Evolutionary conservation across 345 rosid species (phyloP).

Genomic region (Citrus maxima): DNA sequence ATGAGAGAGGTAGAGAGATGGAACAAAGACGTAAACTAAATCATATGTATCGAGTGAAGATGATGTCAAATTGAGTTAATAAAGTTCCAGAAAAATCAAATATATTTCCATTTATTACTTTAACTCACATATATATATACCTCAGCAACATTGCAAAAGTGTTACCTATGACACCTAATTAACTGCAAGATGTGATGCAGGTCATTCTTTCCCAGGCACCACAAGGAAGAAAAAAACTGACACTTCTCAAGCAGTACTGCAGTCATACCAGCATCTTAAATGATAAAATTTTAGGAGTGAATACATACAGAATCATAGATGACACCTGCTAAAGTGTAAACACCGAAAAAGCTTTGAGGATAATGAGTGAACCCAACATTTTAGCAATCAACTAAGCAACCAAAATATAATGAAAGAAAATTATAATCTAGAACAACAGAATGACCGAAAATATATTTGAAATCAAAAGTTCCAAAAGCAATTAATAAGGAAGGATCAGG

Average conservation of each 20-base stretch:
- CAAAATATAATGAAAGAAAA: neutral
- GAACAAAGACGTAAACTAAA: neutral
- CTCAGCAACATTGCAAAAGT: neutral
- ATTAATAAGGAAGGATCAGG: neutral
- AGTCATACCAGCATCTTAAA: neutral
- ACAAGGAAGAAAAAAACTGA: neutral
- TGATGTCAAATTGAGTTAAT: neutral
- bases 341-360: neutral
- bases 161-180: neutral
- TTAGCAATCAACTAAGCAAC: neutral
- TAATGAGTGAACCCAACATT: neutral
- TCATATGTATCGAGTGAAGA: neutral
- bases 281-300: neutral
- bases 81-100: neutral
- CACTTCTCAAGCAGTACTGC: neutral
- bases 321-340: neutral
- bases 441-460: neutral
- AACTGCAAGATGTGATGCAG: neutral
- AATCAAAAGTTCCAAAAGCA: neutral
- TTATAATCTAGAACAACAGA: neutral
- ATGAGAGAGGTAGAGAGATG: neutral
- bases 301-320: neutral
- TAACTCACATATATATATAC: neutral
- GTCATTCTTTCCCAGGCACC: neutral
- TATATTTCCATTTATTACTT: neutral